A percentile compares a stretch with the other conserved stretches of the same genome.
These are phyloP conservation scores for Plasmodium inui DNA, from an alignment of 169 alveolate genomes.

Conservation along the genomic window DNA sequence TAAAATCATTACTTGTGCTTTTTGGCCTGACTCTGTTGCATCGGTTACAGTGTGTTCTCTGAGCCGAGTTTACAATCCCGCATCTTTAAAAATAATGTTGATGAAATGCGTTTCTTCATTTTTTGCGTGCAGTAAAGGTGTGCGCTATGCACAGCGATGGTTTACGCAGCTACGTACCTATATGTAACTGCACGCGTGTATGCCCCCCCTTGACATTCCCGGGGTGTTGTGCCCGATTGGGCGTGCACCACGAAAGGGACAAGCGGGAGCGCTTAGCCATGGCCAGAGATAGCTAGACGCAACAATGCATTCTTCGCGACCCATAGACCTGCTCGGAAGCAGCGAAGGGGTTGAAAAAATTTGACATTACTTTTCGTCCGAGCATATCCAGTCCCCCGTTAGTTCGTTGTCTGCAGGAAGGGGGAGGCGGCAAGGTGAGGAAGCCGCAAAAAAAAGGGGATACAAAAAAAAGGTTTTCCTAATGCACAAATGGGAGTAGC, in stretches of 20 bases:
- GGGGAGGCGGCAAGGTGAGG: background rate
- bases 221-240: background rate
- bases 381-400: conserved; percentile 71
- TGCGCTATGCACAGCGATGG: background rate
- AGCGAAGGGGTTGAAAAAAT: background rate
- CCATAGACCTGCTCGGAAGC: background rate
- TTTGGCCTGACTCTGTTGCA: conserved; percentile 83
- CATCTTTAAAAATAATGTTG: conserved; percentile 77
- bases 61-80: conserved; percentile 85
- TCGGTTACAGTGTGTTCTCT: conserved; percentile 84
- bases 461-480: background rate
- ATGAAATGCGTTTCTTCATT: conserved; percentile 3
- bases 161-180: background rate
- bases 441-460: background rate
- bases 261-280: background rate
- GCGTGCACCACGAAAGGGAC: background rate
- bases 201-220: background rate
- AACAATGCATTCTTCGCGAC: background rate
- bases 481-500: background rate
- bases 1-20: conserved; percentile 34
- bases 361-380: conserved; percentile 59
- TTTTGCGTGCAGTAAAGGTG: background rate
- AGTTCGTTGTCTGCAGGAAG: conserved; percentile 31
- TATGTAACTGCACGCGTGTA: background rate
- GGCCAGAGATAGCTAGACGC: background rate